Evolutionary conservation across 495 filamentous ascomycete species (phyloP), one percentile per base, ranked within the genome.

Genomic region (Cercophora sp.): DNA sequence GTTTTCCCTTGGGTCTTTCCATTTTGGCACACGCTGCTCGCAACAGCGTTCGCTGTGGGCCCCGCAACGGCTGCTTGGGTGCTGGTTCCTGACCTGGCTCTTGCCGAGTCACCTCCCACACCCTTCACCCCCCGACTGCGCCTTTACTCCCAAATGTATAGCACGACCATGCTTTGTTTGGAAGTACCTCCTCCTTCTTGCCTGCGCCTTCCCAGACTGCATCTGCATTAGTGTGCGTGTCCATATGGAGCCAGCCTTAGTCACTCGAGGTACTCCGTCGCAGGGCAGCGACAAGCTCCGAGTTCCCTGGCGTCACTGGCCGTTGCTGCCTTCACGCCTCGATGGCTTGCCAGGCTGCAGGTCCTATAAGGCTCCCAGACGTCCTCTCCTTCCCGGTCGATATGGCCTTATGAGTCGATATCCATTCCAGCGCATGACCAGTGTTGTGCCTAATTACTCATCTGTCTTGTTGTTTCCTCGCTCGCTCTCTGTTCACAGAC

Each of bases 391-490:
- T 39, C 40, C n/a, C n/a, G 36, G 36, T 54, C 48, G 48, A 56
- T 52, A 48, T 49, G 48, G n/a, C 43, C 37, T 51, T 49, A 61
- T 65, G 64, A 65, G 59, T 63, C 59, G 57, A 50, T 55, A 56
- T 55, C 52, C 55, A 51, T 15, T 48, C 32, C 55, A 56, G 51
- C 40, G 27, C 55, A 53, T 52, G 16, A 53, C 50, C 58, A 50
- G 61, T 60, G 52, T 58, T 51, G 58, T 67, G 62, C 61, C 62
- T 67, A 64, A 62, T 64, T 67, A 60, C 56, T 62, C 61, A 67
- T 57, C 50, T 58, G 48, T 54, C 49, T 48, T 35, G 22, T 51
- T 59, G 23, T 43, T 47, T 18, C 15, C 25, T 41, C 31, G 39
- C 40, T 55, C 35, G 22, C 42, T 41, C 31, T 20, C 22, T 24